Evolutionary conservation across 495 filamentous ascomycete species (phyloP), one percentile per base, ranked within the genome.

Genomic region (Aspergillus cristatus): DNA sequence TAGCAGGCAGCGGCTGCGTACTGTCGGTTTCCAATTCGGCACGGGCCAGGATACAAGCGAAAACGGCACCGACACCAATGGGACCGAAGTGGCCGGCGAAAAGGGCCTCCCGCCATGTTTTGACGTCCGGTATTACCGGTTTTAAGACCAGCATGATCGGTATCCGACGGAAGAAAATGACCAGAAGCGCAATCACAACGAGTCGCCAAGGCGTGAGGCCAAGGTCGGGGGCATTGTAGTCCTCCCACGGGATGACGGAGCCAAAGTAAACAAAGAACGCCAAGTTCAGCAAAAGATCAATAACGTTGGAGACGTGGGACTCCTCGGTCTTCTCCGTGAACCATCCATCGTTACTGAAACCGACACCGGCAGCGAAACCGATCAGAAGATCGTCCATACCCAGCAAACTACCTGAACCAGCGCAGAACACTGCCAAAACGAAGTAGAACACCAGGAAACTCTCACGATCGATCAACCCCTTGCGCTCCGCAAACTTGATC

Each of bases 381-480:
- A 99, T 86, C 17, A 99, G 74, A n/a, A 99, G 66, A 53, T 99
- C 93, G 59, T 99, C 93, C 44, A 93, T 77, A 34, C 93, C 93
- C 18, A 99, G 65, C 30, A 93, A 76, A 59, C 86, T 87, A 15
- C 93, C 93, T 2, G 90, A 87, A 16, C 93, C 93, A 41, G 93
- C 93, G 53, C 86, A 95, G 65, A 96, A 99, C 14, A 99, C 76
- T 2, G 93, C 93, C 35, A 99, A 67, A 18, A 91, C 86, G 47
- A 99, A 99, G 67, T 99, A 99, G 65, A 99, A 99, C 33, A 95
- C 91, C 31, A 99, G 72, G 50, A 97, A 97, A 61, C 86, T 94
- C 63, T 97, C 93, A 46, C 93, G 76, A 54, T 97, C 93, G 46
- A 99, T 94, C 46, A 94, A 53, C 26, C 87, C 81, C 46, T 76